These are phyloP conservation scores for Cichorium intybus DNA, from an alignment of 140 eudicot genomes.

Conservation along the genomic window DNA sequence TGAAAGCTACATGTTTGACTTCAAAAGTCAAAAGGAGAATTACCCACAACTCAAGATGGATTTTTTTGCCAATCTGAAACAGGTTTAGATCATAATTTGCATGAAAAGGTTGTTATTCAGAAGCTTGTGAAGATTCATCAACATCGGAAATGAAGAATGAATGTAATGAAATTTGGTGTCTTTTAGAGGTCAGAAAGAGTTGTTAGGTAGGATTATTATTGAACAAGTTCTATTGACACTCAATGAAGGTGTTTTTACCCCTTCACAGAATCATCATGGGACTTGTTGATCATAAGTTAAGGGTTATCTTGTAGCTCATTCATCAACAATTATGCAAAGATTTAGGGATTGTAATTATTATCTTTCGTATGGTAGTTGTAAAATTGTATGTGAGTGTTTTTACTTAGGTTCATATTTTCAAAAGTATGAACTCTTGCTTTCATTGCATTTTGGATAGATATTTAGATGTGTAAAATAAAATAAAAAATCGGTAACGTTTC, in stretches of 20 bases:
- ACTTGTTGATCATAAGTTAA: not conserved
- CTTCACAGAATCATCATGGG: no score
- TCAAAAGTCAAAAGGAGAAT: conserved; percentile 2
- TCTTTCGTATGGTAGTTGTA: conserved; percentile 1
- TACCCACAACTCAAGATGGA: not conserved
- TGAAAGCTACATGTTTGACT: conserved; percentile 10
- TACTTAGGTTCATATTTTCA: not conserved
- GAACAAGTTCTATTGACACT: conserved; percentile 16
- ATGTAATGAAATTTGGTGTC: not conserved
- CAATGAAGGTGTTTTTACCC: no score
- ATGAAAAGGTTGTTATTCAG: not conserved
- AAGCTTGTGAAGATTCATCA: conserved; percentile 8
- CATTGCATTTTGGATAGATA: not conserved
- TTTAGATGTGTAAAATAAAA: no score
- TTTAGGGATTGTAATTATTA: conserved; percentile 26
- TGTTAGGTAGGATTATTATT: conserved; percentile 22
- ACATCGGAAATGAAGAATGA: conserved; percentile 6
- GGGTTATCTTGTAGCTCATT: conserved; percentile 16
- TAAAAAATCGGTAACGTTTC: no score
- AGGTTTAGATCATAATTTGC: conserved; percentile 12
- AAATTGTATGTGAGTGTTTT: not conserved
- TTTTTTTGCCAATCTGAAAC: conserved; percentile 15
- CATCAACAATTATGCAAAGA: conserved; percentile 20
- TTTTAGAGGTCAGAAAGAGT: not conserved
- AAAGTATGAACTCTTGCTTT: not conserved